These are phyloP conservation scores for Fraxinus ornus DNA, from an alignment of 305 asterid species.

Conservation along the genomic window DNA sequence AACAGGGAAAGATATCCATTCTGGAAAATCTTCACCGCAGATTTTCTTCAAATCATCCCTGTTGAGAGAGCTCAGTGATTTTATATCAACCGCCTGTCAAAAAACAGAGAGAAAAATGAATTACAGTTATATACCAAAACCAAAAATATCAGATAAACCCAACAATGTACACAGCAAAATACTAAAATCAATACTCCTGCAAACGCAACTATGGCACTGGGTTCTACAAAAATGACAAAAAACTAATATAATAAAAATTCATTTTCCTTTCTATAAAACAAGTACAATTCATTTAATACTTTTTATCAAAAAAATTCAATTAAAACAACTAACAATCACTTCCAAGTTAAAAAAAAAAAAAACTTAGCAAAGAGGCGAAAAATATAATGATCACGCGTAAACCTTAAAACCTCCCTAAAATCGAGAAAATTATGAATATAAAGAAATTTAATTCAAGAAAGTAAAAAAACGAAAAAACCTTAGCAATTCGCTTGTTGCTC, in stretches of 20 bases:
- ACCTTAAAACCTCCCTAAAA: neutral
- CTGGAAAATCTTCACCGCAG: constrained; percentile 89
- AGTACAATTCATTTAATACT: neutral
- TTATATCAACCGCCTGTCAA: constrained; percentile 82
- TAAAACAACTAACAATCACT: neutral
- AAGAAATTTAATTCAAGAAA: neutral
- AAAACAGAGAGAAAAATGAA: constrained; percentile 13
- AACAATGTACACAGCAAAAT: neutral
- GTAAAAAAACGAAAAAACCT: constrained; percentile 46
- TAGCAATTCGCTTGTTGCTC: constrained; percentile 77
- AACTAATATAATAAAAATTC: neutral
- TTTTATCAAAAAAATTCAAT: neutral
- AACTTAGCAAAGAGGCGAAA: neutral
- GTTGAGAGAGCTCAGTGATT: constrained; percentile 71
- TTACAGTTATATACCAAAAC: neutral
- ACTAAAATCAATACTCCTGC: constrained; percentile 5
- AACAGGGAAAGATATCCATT: constrained; percentile 96
- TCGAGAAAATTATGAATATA: neutral
- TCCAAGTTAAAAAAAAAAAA: neutral
- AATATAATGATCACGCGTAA: neutral
- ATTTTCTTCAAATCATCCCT: constrained; percentile 91
- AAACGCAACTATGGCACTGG: neutral
- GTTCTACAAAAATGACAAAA: neutral
- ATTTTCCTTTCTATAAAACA: neutral
- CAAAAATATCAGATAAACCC: neutral